phyloP scores from a whole-genome alignment of 1,284 basidiomycete genomes.

The Trametes pubescens region DNA sequence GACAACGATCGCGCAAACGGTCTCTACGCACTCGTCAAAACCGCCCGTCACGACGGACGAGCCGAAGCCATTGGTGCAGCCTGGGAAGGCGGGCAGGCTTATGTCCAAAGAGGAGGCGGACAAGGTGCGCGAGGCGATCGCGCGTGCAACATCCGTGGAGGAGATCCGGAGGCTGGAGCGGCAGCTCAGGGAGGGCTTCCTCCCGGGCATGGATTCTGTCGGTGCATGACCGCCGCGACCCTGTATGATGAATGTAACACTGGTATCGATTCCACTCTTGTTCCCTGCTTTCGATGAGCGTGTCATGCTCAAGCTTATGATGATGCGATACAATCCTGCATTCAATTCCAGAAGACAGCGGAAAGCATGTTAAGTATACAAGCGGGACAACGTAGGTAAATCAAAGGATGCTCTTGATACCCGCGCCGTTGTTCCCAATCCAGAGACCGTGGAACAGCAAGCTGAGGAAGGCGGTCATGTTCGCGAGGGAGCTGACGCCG shows the following conservation, averaged over 20 bases:
- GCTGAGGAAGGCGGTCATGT: conserved; percentile 66
- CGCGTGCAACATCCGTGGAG: conserved; percentile 89
- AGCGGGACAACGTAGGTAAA: not conserved
- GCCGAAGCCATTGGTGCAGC: conserved; percentile 66
- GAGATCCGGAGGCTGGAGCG: conserved; percentile 90
- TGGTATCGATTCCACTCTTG: conserved; percentile 46
- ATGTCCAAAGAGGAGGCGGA: conserved; percentile 95
- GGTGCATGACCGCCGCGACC: conserved; percentile 57
- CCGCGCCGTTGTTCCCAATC: conserved; percentile 63
- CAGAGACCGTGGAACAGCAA: conserved; percentile 78
- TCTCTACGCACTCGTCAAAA: conserved; percentile 71
- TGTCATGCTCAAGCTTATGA: conserved; percentile 5
- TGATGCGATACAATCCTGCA: not conserved
- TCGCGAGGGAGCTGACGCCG: conserved; percentile 72
- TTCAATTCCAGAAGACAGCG: conserved; percentile 9
- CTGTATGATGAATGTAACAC: conserved; percentile 37
- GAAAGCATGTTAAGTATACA: conserved; percentile 1
- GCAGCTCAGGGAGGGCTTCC: conserved; percentile 86
- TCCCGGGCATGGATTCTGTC: conserved; percentile 79
- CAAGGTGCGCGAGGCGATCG: conserved; percentile 90
- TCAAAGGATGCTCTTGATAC: conserved; percentile 32
- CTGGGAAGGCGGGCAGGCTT: conserved; percentile 78
- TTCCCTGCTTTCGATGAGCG: conserved; percentile 28
- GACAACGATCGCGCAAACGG: conserved; percentile 76
- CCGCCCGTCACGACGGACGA: conserved; percentile 70